These are phyloP conservation scores for Oryza meyeriana DNA, from an alignment of 176 grass and related monocot species.

Conservation along the genomic window DNA sequence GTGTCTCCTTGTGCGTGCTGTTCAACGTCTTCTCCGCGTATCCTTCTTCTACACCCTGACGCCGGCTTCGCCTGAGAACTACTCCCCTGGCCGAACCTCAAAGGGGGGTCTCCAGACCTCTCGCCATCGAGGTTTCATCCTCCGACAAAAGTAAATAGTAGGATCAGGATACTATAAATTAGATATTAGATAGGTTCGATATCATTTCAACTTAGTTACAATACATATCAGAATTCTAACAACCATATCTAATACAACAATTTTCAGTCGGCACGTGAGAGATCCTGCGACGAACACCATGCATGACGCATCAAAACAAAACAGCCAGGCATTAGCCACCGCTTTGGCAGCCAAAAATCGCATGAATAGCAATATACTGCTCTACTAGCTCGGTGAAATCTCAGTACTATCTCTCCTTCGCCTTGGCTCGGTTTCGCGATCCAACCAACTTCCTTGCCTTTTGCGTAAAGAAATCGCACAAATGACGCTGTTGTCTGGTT, in stretches of 20 bases:
- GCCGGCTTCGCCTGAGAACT: too few relatives aligned
- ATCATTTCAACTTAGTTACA: too few relatives aligned
- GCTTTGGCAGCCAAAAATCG: neutral
- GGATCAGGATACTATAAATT: too few relatives aligned
- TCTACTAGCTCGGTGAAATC: neutral
- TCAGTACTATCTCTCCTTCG: neutral
- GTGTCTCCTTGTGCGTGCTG: too few relatives aligned
- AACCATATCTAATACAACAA: neutral
- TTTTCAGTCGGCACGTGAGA: neutral
- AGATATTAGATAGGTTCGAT: too few relatives aligned
- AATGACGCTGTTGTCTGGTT: neutral
- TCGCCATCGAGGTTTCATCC: too few relatives aligned
- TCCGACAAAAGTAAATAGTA: too few relatives aligned
- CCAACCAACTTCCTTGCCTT: neutral
- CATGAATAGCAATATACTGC: neutral
- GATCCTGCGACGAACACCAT: neutral
- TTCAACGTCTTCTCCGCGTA: too few relatives aligned
- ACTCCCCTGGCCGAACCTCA: too few relatives aligned
- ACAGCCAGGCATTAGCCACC: neutral
- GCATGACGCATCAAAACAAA: neutral
- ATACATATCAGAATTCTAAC: too few relatives aligned
- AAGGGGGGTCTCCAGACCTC: too few relatives aligned
- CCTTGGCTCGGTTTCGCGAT: neutral
- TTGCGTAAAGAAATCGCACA: neutral
- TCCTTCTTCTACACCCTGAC: too few relatives aligned